A percentile compares a stretch with the other conserved stretches of the same genome.
Conservation (phyloP, 106 monocot species). For the Allium fistulosum region DNA sequence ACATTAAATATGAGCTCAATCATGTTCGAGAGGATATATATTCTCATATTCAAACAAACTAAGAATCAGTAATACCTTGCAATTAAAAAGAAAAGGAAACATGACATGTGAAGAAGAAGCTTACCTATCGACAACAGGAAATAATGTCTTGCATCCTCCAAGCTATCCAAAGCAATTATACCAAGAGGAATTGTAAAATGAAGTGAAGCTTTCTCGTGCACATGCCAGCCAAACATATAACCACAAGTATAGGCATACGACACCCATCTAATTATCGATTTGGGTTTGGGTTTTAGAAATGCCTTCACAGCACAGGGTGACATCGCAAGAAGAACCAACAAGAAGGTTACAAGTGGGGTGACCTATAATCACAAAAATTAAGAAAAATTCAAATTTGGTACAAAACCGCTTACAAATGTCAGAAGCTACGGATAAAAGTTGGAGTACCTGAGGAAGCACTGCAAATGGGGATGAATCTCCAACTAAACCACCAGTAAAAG, state of each 20-base stretch:
- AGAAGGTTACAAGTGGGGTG: slow-evolving; percentile 61
- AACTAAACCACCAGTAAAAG: slow-evolving; percentile 92
- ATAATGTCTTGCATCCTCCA: slow-evolving; percentile 82
- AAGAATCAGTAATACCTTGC: too few relatives aligned
- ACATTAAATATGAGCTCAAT: too few relatives aligned
- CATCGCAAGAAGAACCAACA: slow-evolving; percentile 73
- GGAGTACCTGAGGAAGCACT: slow-evolving; percentile 79
- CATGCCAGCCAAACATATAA: slow-evolving; percentile 98
- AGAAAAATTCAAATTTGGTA: slow-evolving; percentile 15
- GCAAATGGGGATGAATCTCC: slow-evolving; percentile 72
- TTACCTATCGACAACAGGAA: slow-evolving; percentile 88
- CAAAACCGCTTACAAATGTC: not conserved
- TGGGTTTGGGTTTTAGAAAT: slow-evolving; percentile 62
- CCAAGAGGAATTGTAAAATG: slow-evolving; percentile 90
- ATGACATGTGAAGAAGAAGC: slow-evolving; percentile 3
- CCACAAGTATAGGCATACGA: slow-evolving; percentile 90
- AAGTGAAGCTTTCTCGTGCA: slow-evolving; percentile 98
- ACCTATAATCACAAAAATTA: slow-evolving; percentile 38
- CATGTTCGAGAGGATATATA: too few relatives aligned
- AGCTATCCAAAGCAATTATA: slow-evolving; percentile 54
- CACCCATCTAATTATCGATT: slow-evolving; percentile 73
- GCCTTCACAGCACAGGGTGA: slow-evolving; percentile 72
- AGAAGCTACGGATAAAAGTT: not conserved
- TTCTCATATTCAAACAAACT: too few relatives aligned
- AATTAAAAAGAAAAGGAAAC: not conserved